Evolutionary conservation across 2,329 filamentous ascomycete genomes (phyloP), one percentile per base, ranked within the genome.

Genomic region (Cyphellophora attinorum): DNA sequence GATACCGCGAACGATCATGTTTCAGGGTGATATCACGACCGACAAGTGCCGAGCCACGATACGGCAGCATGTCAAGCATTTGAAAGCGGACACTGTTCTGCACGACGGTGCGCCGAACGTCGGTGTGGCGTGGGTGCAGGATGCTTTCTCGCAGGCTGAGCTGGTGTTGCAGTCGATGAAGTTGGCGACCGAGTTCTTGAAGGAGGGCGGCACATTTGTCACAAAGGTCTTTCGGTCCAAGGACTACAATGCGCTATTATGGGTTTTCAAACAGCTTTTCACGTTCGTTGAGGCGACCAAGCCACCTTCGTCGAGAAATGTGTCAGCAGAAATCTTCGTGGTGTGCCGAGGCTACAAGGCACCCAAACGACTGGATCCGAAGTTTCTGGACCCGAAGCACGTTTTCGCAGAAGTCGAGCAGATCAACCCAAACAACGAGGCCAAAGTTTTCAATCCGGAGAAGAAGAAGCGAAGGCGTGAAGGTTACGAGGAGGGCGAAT

Each of bases 41-140:
- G 88, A 95, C 47, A 94, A 95, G 60, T 95, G 88, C 57, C 79
- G 91, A 46, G 79, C 86, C 5, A 95, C 85, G 2, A 84, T 98
- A 43, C 72, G 86, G 52, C 74, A 80, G 39, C 88, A 98, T 53
- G 64, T 98, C 31, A 96, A 96, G 64, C 88, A 85, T 8, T 89
- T 85, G 82, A 96, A 96, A 59, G 88, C 85, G 13, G 91, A 98
- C 57, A 85, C 83, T 0, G 91, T 98, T 4, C 69, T 98, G 25
- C 91, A 98, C 64, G 91, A 98, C 57, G 91, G 91, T 61, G 91
- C 91, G 1, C 91, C 91, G 30, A 98, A 98, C 52, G 91, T 98
- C 38, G 91, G 91, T 77, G 89, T 86, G 1, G 88, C 91, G 0
- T 98, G 91, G 91, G 82, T 88, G 28, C 91, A 98, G 64, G 91